A percentile compares a stretch with the other conserved stretches of the same genome.
phyloP scores from a whole-genome alignment of 805 yeast genomes.

The Kuraishia floccosa region DNA sequence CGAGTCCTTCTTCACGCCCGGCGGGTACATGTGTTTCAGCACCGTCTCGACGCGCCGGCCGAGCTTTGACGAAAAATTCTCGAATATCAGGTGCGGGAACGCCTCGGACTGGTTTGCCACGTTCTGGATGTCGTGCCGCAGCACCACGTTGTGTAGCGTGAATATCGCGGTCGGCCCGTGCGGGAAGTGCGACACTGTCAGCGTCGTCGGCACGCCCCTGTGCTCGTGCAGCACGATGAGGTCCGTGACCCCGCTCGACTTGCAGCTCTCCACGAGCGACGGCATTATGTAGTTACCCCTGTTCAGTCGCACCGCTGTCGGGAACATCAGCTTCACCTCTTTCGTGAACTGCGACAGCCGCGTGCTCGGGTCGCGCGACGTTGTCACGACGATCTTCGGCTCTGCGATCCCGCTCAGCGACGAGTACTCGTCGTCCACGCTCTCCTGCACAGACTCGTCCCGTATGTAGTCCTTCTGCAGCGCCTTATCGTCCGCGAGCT shows the following conservation, averaged over 20 bases:
- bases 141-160: conserved; percentile 86
- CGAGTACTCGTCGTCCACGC: conserved; percentile 87
- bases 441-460: conserved; percentile 65
- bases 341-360: conserved; percentile 84
- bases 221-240: conserved; percentile 86
- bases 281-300: conserved; percentile 90
- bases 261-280: conserved; percentile 73
- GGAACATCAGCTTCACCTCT: conserved; percentile 82
- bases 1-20: conserved; percentile 87
- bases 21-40: conserved; percentile 86
- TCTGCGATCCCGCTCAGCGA: conserved; percentile 80
- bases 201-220: conserved; percentile 94
- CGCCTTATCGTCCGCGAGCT: conserved; percentile 76
- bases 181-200: conserved; percentile 91
- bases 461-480: conserved; percentile 74
- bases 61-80: conserved; percentile 69
- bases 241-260: conserved; percentile 73
- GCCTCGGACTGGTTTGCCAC: conserved; percentile 86
- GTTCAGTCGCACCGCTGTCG: conserved; percentile 79
- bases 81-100: conserved; percentile 89
- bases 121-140: conserved; percentile 84
- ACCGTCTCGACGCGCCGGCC: conserved; percentile 77
- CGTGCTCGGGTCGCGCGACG: conserved; percentile 85
- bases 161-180: conserved; percentile 96
- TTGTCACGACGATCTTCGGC: conserved; percentile 86